Base-by-base conservation (phyloP, 805 yeast genomes). In the Saturnispora saitoi region DNA sequence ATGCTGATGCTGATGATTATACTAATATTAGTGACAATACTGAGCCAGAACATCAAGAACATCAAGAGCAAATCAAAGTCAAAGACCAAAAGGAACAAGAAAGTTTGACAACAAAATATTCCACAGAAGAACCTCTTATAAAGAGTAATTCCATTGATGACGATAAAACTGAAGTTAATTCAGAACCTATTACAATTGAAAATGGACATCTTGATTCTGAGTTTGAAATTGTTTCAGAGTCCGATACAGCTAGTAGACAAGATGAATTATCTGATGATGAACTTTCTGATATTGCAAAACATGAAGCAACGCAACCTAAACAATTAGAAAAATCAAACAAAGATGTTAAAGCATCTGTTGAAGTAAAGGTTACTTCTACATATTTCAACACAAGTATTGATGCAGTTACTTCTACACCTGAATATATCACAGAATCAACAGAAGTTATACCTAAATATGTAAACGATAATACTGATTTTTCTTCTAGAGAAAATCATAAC, bases 401-500 rank as follows among this genome's bases (percentile, higher is more conserved):
- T 17, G 29, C 26, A 34, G 15, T 15, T n/a, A 15, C 37, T 6
- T 12, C 42, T 4, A 17, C 15, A 10, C 20, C 26, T 20, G 28
- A 44, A 19, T 17, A 26, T n/a, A n/a, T 24, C 1, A 20, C 26
- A 3, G 42, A 28, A 8, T 36, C 41, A 37, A 17, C 30, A 10
- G 47, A 24, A 3, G 17, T 22, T 4, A 17, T 28, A n/a, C 36
- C 41, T n/a, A 36, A n/a, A 5, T 41, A 40, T 20, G 14, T 7
- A 5, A 4, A 36, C 3, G 19, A 34, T 10, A 22, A 34, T n/a
- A 30, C 47, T 10, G 24, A 14, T 8, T 32, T 20, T 20, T 32
- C 20, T 10, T 15, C 3, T 15, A 15, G 20, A n/a, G 48, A 48
- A 17, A 44, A 52, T 5, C 49, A 52, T 32, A 9, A 19, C 3